phyloP scores from a whole-genome alignment of 805 yeast genomes.

The Saccharomycopsis sp. region DNA sequence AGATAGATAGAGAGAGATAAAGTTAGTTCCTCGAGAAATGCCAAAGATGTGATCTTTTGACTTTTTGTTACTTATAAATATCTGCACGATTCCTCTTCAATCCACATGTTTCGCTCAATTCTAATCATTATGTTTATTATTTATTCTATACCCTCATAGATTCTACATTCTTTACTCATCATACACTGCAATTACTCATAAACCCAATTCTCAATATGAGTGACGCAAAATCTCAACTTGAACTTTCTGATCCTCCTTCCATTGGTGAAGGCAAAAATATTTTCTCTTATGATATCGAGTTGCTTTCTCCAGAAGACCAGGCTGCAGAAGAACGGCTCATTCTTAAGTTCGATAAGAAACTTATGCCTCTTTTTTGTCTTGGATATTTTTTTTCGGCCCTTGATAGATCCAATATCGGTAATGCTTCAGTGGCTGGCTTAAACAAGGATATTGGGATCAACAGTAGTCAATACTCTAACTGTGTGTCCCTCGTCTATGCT shows the following conservation, averaged over 20 bases:
- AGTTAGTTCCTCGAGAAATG: not conserved
- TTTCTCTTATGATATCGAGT: conserved; percentile 1
- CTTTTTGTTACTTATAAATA: not conserved
- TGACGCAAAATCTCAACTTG: conserved; percentile 3
- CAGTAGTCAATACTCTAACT: conserved; percentile 36
- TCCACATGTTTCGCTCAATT: not conserved
- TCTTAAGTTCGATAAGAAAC: conserved; percentile 36
- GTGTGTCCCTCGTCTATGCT: conserved; percentile 40
- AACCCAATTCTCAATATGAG: not conserved
- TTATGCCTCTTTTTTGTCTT: conserved; percentile 38
- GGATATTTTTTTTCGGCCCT: conserved; percentile 42
- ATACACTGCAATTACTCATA: not conserved
- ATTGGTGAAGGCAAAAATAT: conserved; percentile 1
- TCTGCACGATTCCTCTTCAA: not conserved
- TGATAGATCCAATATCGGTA: conserved; percentile 54
- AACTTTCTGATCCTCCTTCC: conserved; percentile 2
- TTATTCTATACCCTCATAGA: too few relatives aligned
- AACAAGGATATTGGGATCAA: conserved; percentile 34
- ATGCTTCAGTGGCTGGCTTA: conserved; percentile 51
- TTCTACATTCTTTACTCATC: too few relatives aligned
- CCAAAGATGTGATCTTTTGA: not conserved
- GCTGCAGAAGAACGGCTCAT: conserved; percentile 27
- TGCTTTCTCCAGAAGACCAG: conserved; percentile 17
- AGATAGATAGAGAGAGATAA: not conserved
- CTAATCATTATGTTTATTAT: too few relatives aligned